Base-by-base conservation (phyloP, 2,329 filamentous ascomycete genomes). In the Aspergillus sp. region DNA sequence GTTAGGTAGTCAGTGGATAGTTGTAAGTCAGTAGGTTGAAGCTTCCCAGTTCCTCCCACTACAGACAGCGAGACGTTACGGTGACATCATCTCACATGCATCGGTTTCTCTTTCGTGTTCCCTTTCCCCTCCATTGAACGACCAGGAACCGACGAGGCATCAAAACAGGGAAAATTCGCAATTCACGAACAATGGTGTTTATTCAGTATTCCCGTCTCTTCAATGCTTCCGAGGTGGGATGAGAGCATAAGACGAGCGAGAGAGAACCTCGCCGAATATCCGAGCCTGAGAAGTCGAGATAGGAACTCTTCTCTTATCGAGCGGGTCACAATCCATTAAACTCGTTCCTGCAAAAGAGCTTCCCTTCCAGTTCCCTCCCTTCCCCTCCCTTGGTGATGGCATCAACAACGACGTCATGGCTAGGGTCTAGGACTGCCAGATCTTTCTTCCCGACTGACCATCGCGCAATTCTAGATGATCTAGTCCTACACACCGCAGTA, bases 1-100 rank as follows among this genome's bases (percentile, higher is more conserved):
- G 12, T 36, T 5, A 36, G 32, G 15, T 36, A 13, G 32, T 36
- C 2, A 13, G 32, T 36, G 30, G 30, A 32, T 32, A 32, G 30
- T 5, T 32, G 30, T 10, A 32, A 32, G 12, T 32, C 9, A 32
- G 12, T 32, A 32, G 30, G 10, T 5, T 36, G 32, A 36, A 36
- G 32, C 4, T 36, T 36, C 32, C 32, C 32, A 36, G 32, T 36
- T 36, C 12, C 12, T 15, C 10, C 41, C 19, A 6, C 17, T 12
- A 23, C 13, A 28, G 56, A 3, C 39, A 15, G 30, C 30, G 25
- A 30, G 51, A 60, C 43, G 51, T 45, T 28, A 17, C 52, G 12
- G 52, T 67, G 65, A 66, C 65, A 67, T 67, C 62, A 67, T 66
- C 50, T 52, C 47, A 62, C 61, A 63, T 62, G 57, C 55, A 36